Percentiles rank a stretch among this genome's conserved stretches.
Conservation (phyloP, 1,139 yeast genomes). For the Scheffersomyces illinoinensis region DNA sequence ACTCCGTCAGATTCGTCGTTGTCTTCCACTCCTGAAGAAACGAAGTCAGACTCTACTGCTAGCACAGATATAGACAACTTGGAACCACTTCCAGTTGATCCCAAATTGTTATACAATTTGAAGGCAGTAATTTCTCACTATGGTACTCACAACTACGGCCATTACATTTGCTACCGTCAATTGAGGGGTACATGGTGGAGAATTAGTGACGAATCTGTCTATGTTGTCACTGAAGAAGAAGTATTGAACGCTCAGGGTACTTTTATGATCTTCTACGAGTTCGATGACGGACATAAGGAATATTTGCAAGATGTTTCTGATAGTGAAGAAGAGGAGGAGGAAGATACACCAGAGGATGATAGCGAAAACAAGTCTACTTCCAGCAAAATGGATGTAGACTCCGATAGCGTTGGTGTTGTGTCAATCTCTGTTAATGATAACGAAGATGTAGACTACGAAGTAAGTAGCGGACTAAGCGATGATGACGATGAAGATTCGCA, state of each 20-base stretch:
- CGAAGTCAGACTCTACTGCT: conserved; percentile 6
- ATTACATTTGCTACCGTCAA: conserved; percentile 83
- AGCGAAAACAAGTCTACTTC: background rate
- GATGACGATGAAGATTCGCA: background rate
- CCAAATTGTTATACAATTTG: conserved; percentile 59
- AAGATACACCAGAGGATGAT: conserved; percentile 4
- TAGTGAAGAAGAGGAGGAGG: conserved; percentile 34
- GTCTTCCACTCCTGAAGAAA: conserved; percentile 1
- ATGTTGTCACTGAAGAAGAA: conserved; percentile 75
- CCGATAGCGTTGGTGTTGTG: background rate
- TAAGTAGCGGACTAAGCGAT: conserved; percentile 8
- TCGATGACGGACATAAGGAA: conserved; percentile 39
- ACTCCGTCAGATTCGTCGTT: conserved; percentile 1
- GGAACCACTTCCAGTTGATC: conserved; percentile 10
- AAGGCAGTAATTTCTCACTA: conserved; percentile 88
- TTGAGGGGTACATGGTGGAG: conserved; percentile 92
- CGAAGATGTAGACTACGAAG: conserved; percentile 13
- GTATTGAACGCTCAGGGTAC: conserved; percentile 84
- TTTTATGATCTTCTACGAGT: conserved; percentile 88
- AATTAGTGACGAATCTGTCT: conserved; percentile 85
- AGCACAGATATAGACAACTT: background rate
- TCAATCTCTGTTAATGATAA: background rate
- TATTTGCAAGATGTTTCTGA: conserved; percentile 32
- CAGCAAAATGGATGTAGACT: background rate
- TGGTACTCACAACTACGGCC: conserved; percentile 95